These are phyloP conservation scores for Quercus lobata DNA, from an alignment of 331 rosid genomes.

Conservation along the genomic window DNA sequence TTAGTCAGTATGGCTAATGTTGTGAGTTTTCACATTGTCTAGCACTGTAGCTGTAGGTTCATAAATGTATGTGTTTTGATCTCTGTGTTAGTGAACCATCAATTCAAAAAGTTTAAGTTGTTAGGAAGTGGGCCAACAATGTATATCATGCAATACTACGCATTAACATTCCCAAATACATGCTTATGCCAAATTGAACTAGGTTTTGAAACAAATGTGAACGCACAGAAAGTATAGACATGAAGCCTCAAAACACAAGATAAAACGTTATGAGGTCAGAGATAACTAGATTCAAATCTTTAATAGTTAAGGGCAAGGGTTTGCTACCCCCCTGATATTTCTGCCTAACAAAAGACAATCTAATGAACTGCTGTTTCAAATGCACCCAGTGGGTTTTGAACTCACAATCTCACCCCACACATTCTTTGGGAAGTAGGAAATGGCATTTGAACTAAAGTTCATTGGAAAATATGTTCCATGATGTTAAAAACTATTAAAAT, in stretches of 20 bases:
- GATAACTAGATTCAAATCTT: not conserved
- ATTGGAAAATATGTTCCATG: not conserved
- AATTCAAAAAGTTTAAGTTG: not conserved
- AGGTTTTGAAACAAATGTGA: not conserved
- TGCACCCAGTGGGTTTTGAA: not conserved
- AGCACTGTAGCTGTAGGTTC: conserved; percentile 11
- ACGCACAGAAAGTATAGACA: not conserved
- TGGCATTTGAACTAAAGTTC: no score
- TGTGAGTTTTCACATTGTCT: conserved; percentile 14
- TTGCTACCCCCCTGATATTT: not conserved
- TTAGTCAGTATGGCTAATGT: conserved; percentile 12
- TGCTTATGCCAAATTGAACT: not conserved
- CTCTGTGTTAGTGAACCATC: not conserved
- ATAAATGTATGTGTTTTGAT: not conserved
- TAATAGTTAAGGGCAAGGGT: not conserved
- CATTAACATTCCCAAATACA: not conserved
- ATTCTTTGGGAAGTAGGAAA: not conserved
- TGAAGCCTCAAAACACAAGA: not conserved
- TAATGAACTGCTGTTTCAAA: not conserved
- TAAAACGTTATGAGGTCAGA: not conserved
- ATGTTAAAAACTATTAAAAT: not conserved
- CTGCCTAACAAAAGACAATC: not conserved
- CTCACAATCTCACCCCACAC: no score
- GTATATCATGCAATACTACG: not conserved
- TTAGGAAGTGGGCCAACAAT: not conserved